phyloP scores from a whole-genome alignment of 2,329 filamentous ascomycete species.

The Scedosporium aurantiacum region DNA sequence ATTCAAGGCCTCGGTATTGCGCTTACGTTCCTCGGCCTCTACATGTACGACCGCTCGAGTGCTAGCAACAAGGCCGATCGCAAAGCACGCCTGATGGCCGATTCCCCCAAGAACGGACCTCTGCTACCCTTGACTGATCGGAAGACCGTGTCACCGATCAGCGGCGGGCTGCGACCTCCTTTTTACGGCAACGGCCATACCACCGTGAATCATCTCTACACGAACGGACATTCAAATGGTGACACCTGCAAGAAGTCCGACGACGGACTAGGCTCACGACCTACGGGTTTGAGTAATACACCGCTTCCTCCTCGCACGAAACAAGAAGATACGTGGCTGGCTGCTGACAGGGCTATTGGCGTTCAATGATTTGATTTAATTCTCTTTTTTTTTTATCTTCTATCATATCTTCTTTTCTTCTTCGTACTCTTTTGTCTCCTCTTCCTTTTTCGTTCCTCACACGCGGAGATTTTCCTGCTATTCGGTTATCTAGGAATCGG shows the following conservation, averaged over 20 bases:
- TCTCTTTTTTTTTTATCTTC: conserved; percentile 2
- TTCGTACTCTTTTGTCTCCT: not conserved
- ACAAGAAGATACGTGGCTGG: conserved; percentile 73
- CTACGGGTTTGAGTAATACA: conserved; percentile 30
- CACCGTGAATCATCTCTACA: conserved; percentile 28
- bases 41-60: conserved; percentile 88
- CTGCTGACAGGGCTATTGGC: conserved; percentile 29
- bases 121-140: conserved; percentile 52
- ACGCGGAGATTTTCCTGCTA: not conserved
- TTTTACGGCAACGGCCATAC: conserved; percentile 10
- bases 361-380: conserved; percentile 1
- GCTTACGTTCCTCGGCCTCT: conserved; percentile 84
- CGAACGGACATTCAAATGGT: conserved; percentile 31
- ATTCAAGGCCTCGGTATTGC: conserved; percentile 76
- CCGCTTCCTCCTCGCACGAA: conserved; percentile 63
- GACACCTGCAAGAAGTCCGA: conserved; percentile 45
- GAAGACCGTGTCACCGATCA: not conserved
- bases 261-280: conserved; percentile 30
- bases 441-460: not conserved
- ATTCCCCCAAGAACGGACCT: conserved; percentile 24
- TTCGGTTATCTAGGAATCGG: not conserved
- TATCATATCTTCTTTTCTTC: not conserved
- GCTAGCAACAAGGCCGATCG: conserved; percentile 81
- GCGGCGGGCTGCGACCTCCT: not conserved
- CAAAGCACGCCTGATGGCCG: conserved; percentile 56